A percentile compares a stretch with the other conserved stretches of the same genome.
Evolutionary conservation across 306 rosid species (phyloP).

Genomic region (Purshia tridentata): DNA sequence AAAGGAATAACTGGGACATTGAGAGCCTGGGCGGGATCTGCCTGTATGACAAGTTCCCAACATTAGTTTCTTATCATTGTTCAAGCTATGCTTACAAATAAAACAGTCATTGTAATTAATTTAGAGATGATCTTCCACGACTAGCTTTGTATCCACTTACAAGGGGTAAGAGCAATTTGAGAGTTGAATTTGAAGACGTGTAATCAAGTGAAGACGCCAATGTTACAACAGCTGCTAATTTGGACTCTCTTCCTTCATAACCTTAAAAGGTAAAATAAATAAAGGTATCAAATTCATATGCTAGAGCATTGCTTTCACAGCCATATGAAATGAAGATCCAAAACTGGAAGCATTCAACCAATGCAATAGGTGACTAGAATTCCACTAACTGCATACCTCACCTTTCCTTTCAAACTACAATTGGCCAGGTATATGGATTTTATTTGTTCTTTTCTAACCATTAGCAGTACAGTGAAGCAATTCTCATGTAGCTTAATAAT

Average conservation of each 20-base stretch:
- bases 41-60: slow-evolving; percentile 57
- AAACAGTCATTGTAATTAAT: slow-evolving; percentile 15
- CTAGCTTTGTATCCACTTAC: slow-evolving; percentile 51
- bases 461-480: too few species aligned
- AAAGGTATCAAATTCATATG: slow-evolving; percentile 2
- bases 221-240: slow-evolving; percentile 84
- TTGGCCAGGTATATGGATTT: not conserved
- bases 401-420: not conserved
- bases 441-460: too few species aligned
- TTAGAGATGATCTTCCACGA: slow-evolving; percentile 11
- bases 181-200: slow-evolving; percentile 81
- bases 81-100: slow-evolving; percentile 9
- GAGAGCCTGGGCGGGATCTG: slow-evolving; percentile 97
- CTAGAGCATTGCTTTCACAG: not conserved
- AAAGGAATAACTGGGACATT: slow-evolving; percentile 92
- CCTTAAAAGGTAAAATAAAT: slow-evolving; percentile 42
- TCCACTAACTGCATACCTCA: not conserved
- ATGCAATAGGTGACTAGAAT: not conserved
- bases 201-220: slow-evolving; percentile 95
- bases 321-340: not conserved
- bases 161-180: slow-evolving; percentile 84
- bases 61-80: slow-evolving; percentile 28
- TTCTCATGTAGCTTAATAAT: not conserved
- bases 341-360: not conserved
- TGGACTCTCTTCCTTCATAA: slow-evolving; percentile 71